These are phyloP conservation scores for Suhomyces anneliseae DNA, from an alignment of 1,139 yeast genomes.

Conservation along the genomic window DNA sequence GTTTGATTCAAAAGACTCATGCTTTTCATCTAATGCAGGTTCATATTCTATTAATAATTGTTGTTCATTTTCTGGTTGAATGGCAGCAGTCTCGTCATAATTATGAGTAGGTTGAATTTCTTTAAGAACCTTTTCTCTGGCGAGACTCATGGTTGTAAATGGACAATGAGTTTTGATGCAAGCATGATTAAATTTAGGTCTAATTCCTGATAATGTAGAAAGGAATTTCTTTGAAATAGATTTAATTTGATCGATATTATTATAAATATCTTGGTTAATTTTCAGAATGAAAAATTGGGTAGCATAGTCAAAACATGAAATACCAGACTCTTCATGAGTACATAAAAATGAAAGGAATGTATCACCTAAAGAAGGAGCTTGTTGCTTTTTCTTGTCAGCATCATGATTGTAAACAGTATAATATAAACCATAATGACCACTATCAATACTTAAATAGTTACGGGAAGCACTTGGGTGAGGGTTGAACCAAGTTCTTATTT, in stretches of 20 bases:
- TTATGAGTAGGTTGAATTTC: not conserved
- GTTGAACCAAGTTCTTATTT: constrained; percentile 25
- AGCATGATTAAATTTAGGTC: constrained; percentile 1
- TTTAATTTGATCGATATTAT: constrained; percentile 25
- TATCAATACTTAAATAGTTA: constrained; percentile 32
- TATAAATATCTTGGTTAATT: constrained; percentile 30
- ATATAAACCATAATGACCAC: constrained; percentile 49
- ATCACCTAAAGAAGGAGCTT: constrained; percentile 10
- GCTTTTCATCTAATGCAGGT: not conserved
- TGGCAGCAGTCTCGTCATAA: not conserved
- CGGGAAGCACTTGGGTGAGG: constrained; percentile 29
- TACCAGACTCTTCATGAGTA: constrained; percentile 2
- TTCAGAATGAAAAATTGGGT: constrained; percentile 31
- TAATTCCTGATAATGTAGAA: constrained; percentile 17
- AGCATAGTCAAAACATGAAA: constrained; percentile 13
- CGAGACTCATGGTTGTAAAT: constrained; percentile 2
- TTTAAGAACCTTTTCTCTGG: constrained; percentile 3
- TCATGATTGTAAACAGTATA: constrained; percentile 45
- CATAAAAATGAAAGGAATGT: constrained; percentile 14
- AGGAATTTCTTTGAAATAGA: constrained; percentile 20
- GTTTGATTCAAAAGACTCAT: constrained; percentile 20
- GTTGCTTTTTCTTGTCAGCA: constrained; percentile 20
- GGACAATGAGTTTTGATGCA: not conserved
- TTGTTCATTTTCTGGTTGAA: not conserved
- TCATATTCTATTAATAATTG: not conserved